These are phyloP conservation scores for Eimeria acervulina DNA, from an alignment of 169 alveolate genomes.

Conservation along the genomic window DNA sequence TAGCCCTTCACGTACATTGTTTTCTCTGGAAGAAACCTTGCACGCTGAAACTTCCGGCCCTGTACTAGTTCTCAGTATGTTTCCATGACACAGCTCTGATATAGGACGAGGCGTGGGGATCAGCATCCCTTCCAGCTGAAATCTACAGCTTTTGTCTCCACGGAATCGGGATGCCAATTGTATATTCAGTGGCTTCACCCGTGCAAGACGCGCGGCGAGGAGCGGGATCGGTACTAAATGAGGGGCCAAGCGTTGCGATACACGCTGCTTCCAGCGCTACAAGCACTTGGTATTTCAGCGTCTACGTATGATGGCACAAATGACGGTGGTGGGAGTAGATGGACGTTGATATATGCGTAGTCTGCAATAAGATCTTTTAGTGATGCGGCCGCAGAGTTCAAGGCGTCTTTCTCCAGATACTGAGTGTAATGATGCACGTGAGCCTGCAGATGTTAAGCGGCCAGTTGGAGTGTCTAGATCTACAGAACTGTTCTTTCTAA, in stretches of 20 bases:
- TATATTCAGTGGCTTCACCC: not conserved
- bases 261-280: not conserved
- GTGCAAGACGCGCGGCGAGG: not conserved
- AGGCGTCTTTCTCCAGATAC: constrained; percentile 13
- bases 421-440: constrained; percentile 79
- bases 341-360: constrained; percentile 28
- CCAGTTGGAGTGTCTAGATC: not conserved
- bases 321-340: constrained; percentile 61
- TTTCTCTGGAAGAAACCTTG: not conserved
- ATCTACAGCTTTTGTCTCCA: not conserved
- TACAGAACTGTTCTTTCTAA: not conserved
- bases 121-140: not conserved
- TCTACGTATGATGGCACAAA: not conserved
- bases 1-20: not conserved
- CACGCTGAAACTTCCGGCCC: not conserved
- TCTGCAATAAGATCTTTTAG: constrained; percentile 21
- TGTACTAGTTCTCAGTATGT: not conserved
- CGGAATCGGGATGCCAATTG: not conserved
- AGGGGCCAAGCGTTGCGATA: not conserved
- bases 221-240: not conserved
- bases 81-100: not conserved
- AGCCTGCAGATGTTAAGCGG: constrained; percentile 25
- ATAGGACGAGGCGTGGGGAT: not conserved
- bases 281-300: not conserved
- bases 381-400: constrained; percentile 60